Percentiles rank a stretch among this genome's conserved stretches.
Conservation (phyloP, 306 rosid genomes). For the Dryas alaskensis region DNA sequence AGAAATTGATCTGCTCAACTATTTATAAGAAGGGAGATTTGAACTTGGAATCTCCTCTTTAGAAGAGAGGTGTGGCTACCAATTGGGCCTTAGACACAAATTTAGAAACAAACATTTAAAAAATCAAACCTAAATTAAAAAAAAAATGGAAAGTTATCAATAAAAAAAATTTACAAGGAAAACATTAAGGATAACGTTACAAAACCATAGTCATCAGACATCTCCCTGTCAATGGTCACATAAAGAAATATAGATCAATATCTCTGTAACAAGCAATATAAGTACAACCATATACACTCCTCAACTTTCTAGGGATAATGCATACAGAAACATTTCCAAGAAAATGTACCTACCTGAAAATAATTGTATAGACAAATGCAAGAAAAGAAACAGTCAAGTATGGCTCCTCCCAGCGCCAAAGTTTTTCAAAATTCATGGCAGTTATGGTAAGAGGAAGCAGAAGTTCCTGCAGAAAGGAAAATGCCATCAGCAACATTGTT, state of each 20-base stretch:
- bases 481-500: slow-evolving; percentile 16
- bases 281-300: neutral
- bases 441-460: slow-evolving; percentile 58
- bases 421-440: slow-evolving; percentile 59
- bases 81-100: neutral
- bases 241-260: neutral
- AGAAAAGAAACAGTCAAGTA: slow-evolving; percentile 75
- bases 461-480: slow-evolving; percentile 68
- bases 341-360: slow-evolving; percentile 61
- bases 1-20: neutral
- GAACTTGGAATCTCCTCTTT: neutral
- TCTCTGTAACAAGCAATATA: neutral
- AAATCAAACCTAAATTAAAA: neutral
- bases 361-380: slow-evolving; percentile 53
- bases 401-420: slow-evolving; percentile 93
- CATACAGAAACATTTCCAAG: neutral
- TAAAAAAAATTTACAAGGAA: neutral
- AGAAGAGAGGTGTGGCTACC: neutral
- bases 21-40: neutral
- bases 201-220: neutral
- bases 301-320: neutral
- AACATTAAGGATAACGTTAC: neutral
- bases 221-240: neutral
- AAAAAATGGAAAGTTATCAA: neutral
- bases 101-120: neutral